Percentiles rank a stretch among this genome's conserved stretches.
Evolutionary conservation across 75 land plant species (phyloP).

Genomic region (Larix kaempferi): DNA sequence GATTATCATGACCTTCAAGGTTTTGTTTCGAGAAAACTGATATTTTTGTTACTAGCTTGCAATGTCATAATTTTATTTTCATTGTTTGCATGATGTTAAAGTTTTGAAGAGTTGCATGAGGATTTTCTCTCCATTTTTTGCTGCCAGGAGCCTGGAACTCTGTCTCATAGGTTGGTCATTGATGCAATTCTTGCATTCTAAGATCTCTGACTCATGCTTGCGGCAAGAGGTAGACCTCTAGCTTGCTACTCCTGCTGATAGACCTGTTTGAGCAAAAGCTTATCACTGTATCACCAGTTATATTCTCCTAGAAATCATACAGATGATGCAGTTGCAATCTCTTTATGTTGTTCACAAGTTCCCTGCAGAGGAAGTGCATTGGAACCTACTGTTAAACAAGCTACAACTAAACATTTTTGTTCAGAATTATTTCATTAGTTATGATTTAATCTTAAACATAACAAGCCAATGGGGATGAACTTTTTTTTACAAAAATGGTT

Average conservation of each 20-base stretch:
- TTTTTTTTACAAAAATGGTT: too few relatives aligned
- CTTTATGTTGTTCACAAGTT: slow-evolving; percentile 5
- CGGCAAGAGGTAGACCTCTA: slow-evolving; percentile 7
- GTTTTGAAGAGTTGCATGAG: slow-evolving; percentile 5
- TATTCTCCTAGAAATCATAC: not conserved
- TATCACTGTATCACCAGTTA: not conserved
- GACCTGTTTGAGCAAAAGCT: not conserved
- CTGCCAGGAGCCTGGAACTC: slow-evolving; percentile 1
- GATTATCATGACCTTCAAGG: not conserved
- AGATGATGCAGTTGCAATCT: slow-evolving; percentile 1
- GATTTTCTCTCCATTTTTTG: not conserved
- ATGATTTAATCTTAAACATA: too few relatives aligned
- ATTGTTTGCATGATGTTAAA: slow-evolving; percentile 2
- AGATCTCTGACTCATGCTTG: slow-evolving; percentile 6
- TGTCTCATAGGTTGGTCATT: slow-evolving; percentile 4
- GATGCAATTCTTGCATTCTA: not conserved
- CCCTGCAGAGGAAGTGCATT: not conserved
- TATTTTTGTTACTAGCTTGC: not conserved
- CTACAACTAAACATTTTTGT: too few relatives aligned
- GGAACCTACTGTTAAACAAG: not conserved
- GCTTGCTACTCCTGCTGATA: slow-evolving; percentile 1
- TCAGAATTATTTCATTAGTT: too few relatives aligned
- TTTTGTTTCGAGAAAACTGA: not conserved
- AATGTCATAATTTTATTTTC: not conserved
- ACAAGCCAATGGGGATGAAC: not conserved